Base-by-base conservation (phyloP, 1,139 yeast genomes). In the Hansenula lynferdii region DNA sequence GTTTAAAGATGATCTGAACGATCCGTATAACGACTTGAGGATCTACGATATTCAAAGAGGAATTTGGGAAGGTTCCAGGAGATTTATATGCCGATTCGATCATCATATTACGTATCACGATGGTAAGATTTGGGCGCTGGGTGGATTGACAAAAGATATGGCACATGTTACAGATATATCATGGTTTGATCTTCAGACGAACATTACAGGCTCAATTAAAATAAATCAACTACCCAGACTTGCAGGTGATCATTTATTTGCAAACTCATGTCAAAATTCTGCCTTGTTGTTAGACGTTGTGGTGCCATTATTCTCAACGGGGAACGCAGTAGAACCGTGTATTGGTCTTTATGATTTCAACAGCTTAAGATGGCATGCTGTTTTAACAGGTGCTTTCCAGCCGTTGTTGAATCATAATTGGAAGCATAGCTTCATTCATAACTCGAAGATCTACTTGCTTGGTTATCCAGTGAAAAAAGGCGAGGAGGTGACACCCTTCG, bases 131-230 rank as follows among this genome's bases (percentile, higher is more conserved):
- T 78, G 72, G 67, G 67, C 80, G 4, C 76, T 78, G 60, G 83
- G 84, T 6, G 85, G 85, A 0, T 57, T 78, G 35, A 72, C 76
- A 19, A 65, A 64, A 32, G 74, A 74, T 32, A 76, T 76, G 80
- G 77, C 69, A 40, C 75, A 74, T 46, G 74, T 72, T 10, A 62
- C 53, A 43, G 71, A 54, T 40, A 64, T 49, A 37, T 68, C 57
- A 32, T 76, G 69, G 64, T 72, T 69, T 49, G 78, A 76, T 43
- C 56, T 77, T 30, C 58, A 58, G 10, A 72, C 71, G 22, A 64
- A 64, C 30, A 62, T 69, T 5, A 60, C 65, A 9, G 80, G 80
- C 1, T 72, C 71, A 23, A 57, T 73, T 7, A 48, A 55, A 6
- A 52, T 67, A 18, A 44, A 55, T 33, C 53, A 57, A 22, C 33